These are phyloP conservation scores for Phytophthora hybrid DNA, from an alignment of 352 stramenopile genomes.

Conservation along the genomic window DNA sequence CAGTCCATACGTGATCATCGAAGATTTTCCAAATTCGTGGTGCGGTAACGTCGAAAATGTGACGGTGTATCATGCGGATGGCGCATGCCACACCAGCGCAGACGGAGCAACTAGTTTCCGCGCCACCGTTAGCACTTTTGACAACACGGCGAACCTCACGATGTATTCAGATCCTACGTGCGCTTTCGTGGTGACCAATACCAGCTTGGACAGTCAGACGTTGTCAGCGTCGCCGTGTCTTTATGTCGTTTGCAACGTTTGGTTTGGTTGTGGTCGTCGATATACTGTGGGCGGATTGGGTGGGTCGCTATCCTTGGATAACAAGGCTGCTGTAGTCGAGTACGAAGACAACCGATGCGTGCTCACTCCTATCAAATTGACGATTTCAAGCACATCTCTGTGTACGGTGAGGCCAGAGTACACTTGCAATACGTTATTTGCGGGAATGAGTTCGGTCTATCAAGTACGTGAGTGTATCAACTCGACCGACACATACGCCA, in stretches of 20 bases:
- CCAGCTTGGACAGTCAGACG: conserved; percentile 3
- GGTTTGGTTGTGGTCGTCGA: background rate
- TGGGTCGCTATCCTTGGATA: background rate
- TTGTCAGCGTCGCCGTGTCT: conserved; percentile 13
- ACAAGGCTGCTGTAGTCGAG: conserved; percentile 17
- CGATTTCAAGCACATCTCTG: background rate
- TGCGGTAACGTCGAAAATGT: conserved; percentile 2
- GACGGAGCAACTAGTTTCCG: conserved; percentile 10
- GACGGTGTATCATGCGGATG: conserved; percentile 15
- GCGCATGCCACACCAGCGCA: conserved; percentile 2
- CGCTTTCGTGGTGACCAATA: background rate
- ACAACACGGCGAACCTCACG: conserved; percentile 13
- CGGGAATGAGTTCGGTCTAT: background rate
- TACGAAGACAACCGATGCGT: conserved; percentile 1
- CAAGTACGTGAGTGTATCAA: background rate
- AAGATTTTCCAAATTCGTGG: conserved; percentile 1
- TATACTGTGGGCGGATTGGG: conserved; percentile 19
- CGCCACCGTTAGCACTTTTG: background rate
- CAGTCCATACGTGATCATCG: conserved; percentile 16
- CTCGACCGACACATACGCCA: background rate
- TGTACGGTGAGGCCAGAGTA: conserved; percentile 1
- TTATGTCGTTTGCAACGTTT: background rate
- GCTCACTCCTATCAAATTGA: background rate
- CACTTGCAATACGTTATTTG: background rate
- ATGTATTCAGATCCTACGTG: conserved; percentile 8